A percentile compares a stretch with the other conserved stretches of the same genome.
Evolutionary conservation across 2,329 filamentous ascomycete genomes (phyloP).

Genomic region (Calycina herbarum): DNA sequence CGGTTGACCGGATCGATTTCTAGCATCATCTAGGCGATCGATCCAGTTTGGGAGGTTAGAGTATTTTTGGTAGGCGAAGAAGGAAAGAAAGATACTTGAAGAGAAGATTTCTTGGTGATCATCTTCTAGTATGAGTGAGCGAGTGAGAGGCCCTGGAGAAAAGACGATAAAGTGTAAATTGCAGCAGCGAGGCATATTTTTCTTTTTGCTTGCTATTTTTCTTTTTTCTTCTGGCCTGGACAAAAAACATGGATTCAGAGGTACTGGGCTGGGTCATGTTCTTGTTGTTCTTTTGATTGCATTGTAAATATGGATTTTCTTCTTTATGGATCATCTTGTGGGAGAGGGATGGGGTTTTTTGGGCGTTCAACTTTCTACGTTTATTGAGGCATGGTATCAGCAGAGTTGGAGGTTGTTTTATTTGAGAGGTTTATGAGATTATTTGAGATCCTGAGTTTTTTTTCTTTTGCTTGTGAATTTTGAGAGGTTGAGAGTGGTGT

Average conservation of each 20-base stretch:
- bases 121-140: background rate
- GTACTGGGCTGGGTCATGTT: background rate
- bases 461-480: background rate
- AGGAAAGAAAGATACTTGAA: background rate
- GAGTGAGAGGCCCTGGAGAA: background rate
- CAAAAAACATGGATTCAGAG: background rate
- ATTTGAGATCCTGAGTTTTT: background rate
- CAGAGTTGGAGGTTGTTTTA: background rate
- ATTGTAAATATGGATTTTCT: conserved; percentile 23
- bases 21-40: background rate
- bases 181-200: background rate
- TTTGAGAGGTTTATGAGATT: background rate
- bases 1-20: background rate
- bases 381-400: background rate
- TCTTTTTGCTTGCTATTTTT: background rate
- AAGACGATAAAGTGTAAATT: background rate
- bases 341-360: conserved; percentile 15
- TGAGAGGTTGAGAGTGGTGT: too few species aligned
- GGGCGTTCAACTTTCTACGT: conserved; percentile 10
- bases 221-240: background rate
- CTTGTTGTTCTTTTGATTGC: background rate
- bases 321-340: conserved; percentile 12
- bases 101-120: background rate
- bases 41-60: background rate
- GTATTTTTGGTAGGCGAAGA: background rate